Evolutionary conservation across 176 grass and related monocot species (phyloP).

Genomic region (Aegilops speltoides): DNA sequence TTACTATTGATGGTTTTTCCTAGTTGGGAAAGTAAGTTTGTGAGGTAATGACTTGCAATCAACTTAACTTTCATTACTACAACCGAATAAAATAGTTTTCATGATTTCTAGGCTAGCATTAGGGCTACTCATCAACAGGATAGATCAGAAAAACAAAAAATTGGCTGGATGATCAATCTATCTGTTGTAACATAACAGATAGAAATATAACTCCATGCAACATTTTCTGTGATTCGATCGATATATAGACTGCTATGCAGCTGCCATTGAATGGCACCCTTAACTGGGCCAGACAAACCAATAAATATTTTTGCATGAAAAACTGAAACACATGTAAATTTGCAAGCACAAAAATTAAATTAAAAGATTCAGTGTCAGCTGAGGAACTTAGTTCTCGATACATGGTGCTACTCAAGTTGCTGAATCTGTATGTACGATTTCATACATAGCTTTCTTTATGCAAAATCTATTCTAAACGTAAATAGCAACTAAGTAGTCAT

Average conservation of each 20-base stretch:
- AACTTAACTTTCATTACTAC: background rate
- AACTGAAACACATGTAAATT: background rate
- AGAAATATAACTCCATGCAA: no score
- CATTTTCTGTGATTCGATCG: no score
- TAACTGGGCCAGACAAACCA: no score
- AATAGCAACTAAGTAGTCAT: background rate
- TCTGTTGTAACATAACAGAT: no score
- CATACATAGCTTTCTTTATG: background rate
- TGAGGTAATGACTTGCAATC: background rate
- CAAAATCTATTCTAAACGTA: background rate
- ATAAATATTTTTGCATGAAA: background rate
- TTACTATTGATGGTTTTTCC: background rate
- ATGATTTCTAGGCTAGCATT: no score
- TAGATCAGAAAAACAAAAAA: no score
- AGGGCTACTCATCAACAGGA: background rate
- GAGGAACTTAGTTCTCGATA: background rate
- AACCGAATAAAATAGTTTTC: background rate
- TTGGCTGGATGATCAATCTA: no score
- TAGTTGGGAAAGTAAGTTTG: background rate
- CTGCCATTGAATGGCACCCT: no score
- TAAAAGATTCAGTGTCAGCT: no score
- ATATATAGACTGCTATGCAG: no score
- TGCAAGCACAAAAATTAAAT: background rate
- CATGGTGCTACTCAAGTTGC: no score
- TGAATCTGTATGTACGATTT: no score